Evolutionary conservation across 2,329 filamentous ascomycete species (phyloP).

Genomic region (Cyphellophora europaea): DNA sequence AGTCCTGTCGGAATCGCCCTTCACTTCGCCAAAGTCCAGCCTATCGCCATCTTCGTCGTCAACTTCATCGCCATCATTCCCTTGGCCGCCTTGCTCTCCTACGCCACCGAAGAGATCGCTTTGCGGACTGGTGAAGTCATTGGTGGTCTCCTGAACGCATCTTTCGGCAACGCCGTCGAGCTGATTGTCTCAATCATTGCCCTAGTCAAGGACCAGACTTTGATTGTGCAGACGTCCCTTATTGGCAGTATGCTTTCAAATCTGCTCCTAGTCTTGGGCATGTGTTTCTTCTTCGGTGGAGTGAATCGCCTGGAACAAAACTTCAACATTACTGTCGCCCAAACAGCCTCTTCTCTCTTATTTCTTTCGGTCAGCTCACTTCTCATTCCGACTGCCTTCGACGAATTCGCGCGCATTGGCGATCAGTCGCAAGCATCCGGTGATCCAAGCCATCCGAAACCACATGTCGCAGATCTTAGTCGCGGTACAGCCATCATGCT

Average conservation of each 20-base stretch:
- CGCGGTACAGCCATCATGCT: slow-evolving; percentile 60
- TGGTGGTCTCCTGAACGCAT: slow-evolving; percentile 81
- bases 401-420: slow-evolving; percentile 41
- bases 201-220: slow-evolving; percentile 60
- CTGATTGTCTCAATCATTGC: slow-evolving; percentile 84
- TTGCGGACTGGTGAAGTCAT: slow-evolving; percentile 70
- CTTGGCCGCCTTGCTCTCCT: slow-evolving; percentile 75
- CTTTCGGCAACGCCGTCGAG: slow-evolving; percentile 86
- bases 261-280: slow-evolving; percentile 76
- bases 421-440: slow-evolving; percentile 9
- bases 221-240: slow-evolving; percentile 86
- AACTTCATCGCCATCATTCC: slow-evolving; percentile 94
- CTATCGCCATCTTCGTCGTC: slow-evolving; percentile 66
- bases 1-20: slow-evolving; percentile 37
- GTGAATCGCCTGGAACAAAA: slow-evolving; percentile 69
- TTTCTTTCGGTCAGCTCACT: slow-evolving; percentile 70
- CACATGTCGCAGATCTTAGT: slow-evolving; percentile 14
- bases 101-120: slow-evolving; percentile 84
- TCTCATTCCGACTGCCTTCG: slow-evolving; percentile 85
- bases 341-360: slow-evolving; percentile 75
- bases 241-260: slow-evolving; percentile 91
- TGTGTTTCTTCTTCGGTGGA: slow-evolving; percentile 86
- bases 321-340: slow-evolving; percentile 88
- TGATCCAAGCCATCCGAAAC: slow-evolving; percentile 10
- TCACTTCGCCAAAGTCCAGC: slow-evolving; percentile 52